These are phyloP conservation scores for Plasmodium gallinaceum DNA, from an alignment of 169 alveolate species.

Conservation along the genomic window DNA sequence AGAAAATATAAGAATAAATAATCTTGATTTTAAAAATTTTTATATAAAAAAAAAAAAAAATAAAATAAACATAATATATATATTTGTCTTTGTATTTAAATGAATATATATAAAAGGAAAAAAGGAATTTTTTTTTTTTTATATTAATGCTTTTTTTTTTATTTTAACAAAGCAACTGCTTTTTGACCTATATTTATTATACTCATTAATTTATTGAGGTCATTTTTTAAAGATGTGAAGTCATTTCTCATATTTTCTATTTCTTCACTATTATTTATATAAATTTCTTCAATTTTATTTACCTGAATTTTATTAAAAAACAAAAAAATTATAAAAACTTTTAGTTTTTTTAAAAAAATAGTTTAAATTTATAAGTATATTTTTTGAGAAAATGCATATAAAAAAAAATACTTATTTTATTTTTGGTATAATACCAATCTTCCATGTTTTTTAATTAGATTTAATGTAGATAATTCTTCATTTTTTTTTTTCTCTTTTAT, in stretches of 20 bases:
- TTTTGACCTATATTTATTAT: constrained; percentile 44
- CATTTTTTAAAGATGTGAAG: constrained; percentile 23
- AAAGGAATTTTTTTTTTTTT: neutral
- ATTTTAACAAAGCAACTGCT: constrained; percentile 55
- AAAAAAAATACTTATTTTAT: neutral
- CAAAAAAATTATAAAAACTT: neutral
- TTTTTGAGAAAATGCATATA: neutral
- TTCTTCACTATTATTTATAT: constrained; percentile 31
- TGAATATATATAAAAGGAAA: neutral
- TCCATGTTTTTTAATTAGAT: constrained; percentile 58
- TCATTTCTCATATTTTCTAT: constrained; percentile 40
- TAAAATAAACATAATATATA: neutral
- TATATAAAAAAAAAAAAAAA: no score
- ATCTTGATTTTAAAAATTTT: no score
- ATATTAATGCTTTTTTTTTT: neutral
- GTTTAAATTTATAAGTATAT: neutral
- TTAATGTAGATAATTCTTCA: constrained; percentile 25
- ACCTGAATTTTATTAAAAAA: constrained; percentile 9
- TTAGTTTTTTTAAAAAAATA: neutral
- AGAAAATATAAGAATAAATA: no score
- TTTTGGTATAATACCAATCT: constrained; percentile 29
- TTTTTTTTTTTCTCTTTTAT: constrained; percentile 16
- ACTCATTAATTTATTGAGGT: constrained; percentile 41
- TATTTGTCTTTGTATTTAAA: neutral
- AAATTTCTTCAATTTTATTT: constrained; percentile 40